Percentiles rank a stretch among this genome's conserved stretches.
These are phyloP conservation scores for Candida boidinii DNA, from an alignment of 805 yeast species.

Conservation along the genomic window DNA sequence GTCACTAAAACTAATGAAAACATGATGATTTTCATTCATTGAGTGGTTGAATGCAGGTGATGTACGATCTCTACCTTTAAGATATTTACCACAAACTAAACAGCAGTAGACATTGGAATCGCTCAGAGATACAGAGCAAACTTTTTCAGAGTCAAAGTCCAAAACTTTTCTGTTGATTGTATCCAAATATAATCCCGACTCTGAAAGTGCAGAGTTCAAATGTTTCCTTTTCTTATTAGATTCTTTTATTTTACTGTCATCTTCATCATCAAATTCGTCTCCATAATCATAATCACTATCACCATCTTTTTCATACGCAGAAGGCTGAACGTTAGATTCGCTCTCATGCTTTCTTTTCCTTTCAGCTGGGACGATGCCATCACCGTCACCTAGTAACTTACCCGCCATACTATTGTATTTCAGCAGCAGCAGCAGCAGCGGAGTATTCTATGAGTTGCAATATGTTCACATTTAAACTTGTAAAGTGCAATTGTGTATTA, in stretches of 20 bases:
- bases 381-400: too few species aligned
- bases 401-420: too few species aligned
- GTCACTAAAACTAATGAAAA: conserved; percentile 47
- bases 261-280: conserved; percentile 5
- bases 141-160: conserved; percentile 65
- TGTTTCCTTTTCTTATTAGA: not conserved
- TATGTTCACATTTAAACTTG: too few species aligned
- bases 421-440: too few species aligned
- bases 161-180: conserved; percentile 34
- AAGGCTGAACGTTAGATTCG: too few species aligned
- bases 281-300: not conserved
- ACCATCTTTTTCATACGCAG: too few species aligned
- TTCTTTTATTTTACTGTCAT: conserved; percentile 1
- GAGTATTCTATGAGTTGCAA: too few species aligned
- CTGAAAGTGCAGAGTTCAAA: not conserved
- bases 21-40: conserved; percentile 52
- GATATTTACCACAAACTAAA: conserved; percentile 63
- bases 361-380: too few species aligned
- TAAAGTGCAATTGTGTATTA: too few species aligned
- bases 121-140: conserved; percentile 57
- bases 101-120: conserved; percentile 62
- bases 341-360: not conserved
- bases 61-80: conserved; percentile 55
- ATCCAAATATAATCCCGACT: conserved; percentile 22
- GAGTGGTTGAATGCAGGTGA: conserved; percentile 67